These are phyloP conservation scores for Benincasa hispida DNA, from an alignment of 306 rosid genomes.

Conservation along the genomic window DNA sequence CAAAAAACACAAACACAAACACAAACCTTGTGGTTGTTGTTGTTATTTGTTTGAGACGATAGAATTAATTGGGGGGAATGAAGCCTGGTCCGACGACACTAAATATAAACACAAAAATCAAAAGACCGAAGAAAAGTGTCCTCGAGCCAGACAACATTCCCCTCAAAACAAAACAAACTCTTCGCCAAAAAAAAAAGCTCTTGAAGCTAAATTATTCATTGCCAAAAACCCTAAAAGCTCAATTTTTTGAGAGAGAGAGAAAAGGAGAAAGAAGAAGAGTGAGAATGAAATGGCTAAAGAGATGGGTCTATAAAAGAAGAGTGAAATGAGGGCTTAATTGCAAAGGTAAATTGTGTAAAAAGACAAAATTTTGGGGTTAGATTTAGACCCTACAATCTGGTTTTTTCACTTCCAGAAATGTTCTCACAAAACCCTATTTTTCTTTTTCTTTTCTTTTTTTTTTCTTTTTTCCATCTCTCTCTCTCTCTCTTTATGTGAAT, in stretches of 20 bases:
- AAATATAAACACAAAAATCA: background rate
- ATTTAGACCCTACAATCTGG: constrained; percentile 44
- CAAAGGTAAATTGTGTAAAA: constrained; percentile 28
- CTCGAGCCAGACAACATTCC: constrained; percentile 99
- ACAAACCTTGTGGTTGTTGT: background rate
- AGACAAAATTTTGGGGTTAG: constrained; percentile 51
- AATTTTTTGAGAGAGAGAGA: background rate
- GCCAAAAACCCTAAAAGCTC: background rate
- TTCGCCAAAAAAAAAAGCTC: background rate
- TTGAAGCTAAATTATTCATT: background rate
- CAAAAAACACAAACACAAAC: background rate
- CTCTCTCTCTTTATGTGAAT: background rate
- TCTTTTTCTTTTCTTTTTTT: background rate
- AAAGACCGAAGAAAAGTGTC: constrained; percentile 27
- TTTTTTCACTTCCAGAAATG: constrained; percentile 44
- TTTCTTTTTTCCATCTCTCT: background rate
- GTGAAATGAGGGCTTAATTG: constrained; percentile 3
- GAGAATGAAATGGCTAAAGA: constrained; percentile 18
- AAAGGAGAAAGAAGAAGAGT: constrained; percentile 18
- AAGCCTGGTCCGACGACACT: constrained; percentile 99
- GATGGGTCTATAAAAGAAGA: constrained; percentile 32
- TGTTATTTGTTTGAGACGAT: background rate
- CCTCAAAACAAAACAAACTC: constrained; percentile 56
- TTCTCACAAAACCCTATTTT: background rate
- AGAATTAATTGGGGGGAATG: constrained; percentile 97